Conservation (phyloP, 2,329 filamentous ascomycete species). For the Coniosporium tulheliwenetii region DNA sequence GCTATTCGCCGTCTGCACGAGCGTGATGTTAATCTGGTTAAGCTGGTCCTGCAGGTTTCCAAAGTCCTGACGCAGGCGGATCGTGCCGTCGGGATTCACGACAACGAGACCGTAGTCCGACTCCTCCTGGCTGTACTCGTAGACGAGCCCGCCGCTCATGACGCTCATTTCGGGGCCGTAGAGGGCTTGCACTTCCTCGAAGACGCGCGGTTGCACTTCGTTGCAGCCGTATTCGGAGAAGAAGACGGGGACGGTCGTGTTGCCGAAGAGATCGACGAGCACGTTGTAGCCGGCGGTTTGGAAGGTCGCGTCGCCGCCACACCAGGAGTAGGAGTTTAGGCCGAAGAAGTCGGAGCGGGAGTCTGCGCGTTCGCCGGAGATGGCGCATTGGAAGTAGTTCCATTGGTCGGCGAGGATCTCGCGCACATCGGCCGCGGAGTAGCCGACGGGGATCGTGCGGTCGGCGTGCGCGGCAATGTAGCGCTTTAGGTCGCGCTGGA, state of each 20-base stretch:
- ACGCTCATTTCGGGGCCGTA: slow-evolving; percentile 57
- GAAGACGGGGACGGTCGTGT: slow-evolving; percentile 57
- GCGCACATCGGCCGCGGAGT: slow-evolving; percentile 62
- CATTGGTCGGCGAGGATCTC: slow-evolving; percentile 56
- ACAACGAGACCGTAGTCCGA: slow-evolving; percentile 39
- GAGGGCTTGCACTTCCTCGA: slow-evolving; percentile 59
- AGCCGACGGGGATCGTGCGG: slow-evolving; percentile 49
- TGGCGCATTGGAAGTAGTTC: slow-evolving; percentile 58
- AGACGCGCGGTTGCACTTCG: slow-evolving; percentile 50
- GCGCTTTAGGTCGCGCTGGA: slow-evolving; percentile 51
- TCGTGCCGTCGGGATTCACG: slow-evolving; percentile 25
- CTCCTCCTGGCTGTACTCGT: slow-evolving; percentile 61
- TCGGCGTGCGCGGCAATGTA: slow-evolving; percentile 45
- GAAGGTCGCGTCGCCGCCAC: slow-evolving; percentile 51
- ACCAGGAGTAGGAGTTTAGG: slow-evolving; percentile 62
- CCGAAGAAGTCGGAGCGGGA: slow-evolving; percentile 62
- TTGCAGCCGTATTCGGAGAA: slow-evolving; percentile 78
- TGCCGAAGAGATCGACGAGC: slow-evolving; percentile 49
- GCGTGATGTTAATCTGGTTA: slow-evolving; percentile 54
- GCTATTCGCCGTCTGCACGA: slow-evolving; percentile 48
- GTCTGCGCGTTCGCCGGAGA: slow-evolving; percentile 33
- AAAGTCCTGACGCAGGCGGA: slow-evolving; percentile 28
- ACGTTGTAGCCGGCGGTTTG: slow-evolving; percentile 45
- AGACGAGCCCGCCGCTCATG: slow-evolving; percentile 65
- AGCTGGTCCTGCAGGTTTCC: slow-evolving; percentile 63